Evolutionary conservation across 2,329 filamentous ascomycete species (phyloP).

Genomic region (Venturia carpophila): DNA sequence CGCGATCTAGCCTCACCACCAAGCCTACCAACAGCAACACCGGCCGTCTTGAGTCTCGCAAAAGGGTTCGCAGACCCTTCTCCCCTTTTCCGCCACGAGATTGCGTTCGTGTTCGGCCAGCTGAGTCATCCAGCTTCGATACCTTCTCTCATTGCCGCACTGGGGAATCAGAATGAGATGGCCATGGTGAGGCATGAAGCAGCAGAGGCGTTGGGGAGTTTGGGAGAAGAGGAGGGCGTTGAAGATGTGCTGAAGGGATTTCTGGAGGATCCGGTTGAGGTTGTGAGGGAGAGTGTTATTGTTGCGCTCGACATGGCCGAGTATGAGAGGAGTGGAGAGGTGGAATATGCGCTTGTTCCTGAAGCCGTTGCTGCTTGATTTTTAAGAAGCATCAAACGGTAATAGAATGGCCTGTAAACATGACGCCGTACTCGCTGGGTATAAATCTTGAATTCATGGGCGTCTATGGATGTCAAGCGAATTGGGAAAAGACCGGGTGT

Average conservation of each 20-base stretch:
- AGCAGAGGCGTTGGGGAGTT: conserved; percentile 86
- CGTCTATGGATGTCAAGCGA: background rate
- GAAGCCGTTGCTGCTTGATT: conserved; percentile 24
- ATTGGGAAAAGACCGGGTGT: background rate
- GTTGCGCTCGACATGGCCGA: conserved; percentile 98
- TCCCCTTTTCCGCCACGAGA: conserved; percentile 92
- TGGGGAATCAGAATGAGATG: conserved; percentile 72
- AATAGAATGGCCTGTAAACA: background rate
- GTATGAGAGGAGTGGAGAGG: conserved; percentile 80
- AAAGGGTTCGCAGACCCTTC: conserved; percentile 78
- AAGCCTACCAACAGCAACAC: conserved; percentile 77
- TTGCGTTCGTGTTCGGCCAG: conserved; percentile 97
- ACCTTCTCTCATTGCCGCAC: conserved; percentile 69
- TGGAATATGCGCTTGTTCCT: conserved; percentile 88
- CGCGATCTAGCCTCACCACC: conserved; percentile 91
- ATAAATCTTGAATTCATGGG: background rate
- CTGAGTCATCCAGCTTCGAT: conserved; percentile 95
- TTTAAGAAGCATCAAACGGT: background rate
- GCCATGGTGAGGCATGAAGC: conserved; percentile 98
- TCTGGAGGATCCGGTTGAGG: conserved; percentile 81
- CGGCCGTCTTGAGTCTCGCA: conserved; percentile 79
- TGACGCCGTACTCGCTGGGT: background rate
- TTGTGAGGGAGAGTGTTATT: conserved; percentile 89
- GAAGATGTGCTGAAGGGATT: conserved; percentile 78
- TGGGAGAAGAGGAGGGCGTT: conserved; percentile 89